A percentile compares a stretch with the other conserved stretches of the same genome.
These are phyloP conservation scores for Plasmodium billcollinsi DNA, from an alignment of 169 alveolate genomes.

Conservation along the genomic window DNA sequence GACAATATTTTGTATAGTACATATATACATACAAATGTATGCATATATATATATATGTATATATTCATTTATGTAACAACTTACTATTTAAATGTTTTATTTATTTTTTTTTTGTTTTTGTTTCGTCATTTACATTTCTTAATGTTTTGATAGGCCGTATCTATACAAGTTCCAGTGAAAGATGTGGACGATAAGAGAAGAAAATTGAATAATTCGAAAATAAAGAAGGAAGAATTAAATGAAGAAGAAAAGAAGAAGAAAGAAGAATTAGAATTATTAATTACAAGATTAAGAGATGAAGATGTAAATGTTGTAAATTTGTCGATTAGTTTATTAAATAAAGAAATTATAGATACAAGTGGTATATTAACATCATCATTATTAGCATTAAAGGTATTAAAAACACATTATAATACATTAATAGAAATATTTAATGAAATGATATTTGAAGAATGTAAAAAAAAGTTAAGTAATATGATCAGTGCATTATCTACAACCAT, in stretches of 20 bases:
- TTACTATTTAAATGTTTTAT: background rate
- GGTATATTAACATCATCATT: conserved; percentile 65
- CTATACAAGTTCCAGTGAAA: conserved; percentile 68
- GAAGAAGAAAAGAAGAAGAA: conserved; percentile 75
- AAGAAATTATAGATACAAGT: conserved; percentile 70
- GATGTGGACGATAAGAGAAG: conserved; percentile 59
- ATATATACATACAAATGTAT: no score
- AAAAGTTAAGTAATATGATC: conserved; percentile 68
- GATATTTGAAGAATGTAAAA: conserved; percentile 72
- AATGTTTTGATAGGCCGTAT: conserved; percentile 29
- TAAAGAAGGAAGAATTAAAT: conserved; percentile 57
- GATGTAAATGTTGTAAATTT: conserved; percentile 45
- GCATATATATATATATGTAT: conserved; percentile 1
- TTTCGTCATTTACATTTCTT: background rate
- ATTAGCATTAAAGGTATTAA: conserved; percentile 52
- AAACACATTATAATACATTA: conserved; percentile 36
- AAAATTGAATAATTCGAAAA: conserved; percentile 18
- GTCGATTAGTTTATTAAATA: conserved; percentile 45
- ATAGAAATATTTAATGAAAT: conserved; percentile 50
- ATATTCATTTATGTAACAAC: background rate
- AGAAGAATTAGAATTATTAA: conserved; percentile 67
- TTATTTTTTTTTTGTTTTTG: background rate
- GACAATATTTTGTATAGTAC: no score
- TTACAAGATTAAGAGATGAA: conserved; percentile 43
- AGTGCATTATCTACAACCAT: conserved; percentile 76